Conservation (phyloP, 2,329 filamentous ascomycete genomes). For the Herpotrichia juniperi region DNA sequence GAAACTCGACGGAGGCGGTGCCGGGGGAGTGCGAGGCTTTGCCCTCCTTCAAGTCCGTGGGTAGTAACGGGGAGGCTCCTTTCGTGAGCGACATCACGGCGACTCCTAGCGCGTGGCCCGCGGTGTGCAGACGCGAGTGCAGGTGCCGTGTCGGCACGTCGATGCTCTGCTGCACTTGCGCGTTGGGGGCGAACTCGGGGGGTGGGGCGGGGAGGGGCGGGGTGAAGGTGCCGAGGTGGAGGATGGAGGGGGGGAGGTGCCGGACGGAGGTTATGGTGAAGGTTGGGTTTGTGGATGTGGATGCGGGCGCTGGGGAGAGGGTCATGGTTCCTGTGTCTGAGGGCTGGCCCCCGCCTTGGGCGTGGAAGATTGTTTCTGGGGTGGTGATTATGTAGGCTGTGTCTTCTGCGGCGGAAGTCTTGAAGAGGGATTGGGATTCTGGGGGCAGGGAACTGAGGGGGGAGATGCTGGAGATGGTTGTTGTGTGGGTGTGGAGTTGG, state of each 20-base stretch:
- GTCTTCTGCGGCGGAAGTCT: conserved; percentile 52
- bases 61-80: conserved; percentile 11
- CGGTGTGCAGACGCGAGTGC: conserved; percentile 74
- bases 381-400: conserved; percentile 65
- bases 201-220: conserved; percentile 42
- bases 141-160: conserved; percentile 65
- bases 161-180: conserved; percentile 62
- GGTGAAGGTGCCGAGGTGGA: conserved; percentile 69
- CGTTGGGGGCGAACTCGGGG: conserved; percentile 48
- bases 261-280: conserved; percentile 66
- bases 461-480: conserved; percentile 54
- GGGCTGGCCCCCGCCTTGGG: conserved; percentile 76
- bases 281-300: conserved; percentile 4
- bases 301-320: conserved; percentile 45
- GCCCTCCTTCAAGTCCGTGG: conserved; percentile 62
- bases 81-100: conserved; percentile 67
- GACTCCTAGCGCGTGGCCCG: conserved; percentile 73
- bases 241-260: conserved; percentile 60
- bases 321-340: conserved; percentile 68
- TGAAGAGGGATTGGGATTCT: conserved; percentile 63
- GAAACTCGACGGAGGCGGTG: conserved; percentile 70
- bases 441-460: conserved; percentile 59
- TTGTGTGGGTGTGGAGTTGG: conserved; percentile 50
- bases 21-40: conserved; percentile 77
- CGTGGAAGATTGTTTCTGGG: conserved; percentile 73